phyloP scores from a whole-genome alignment of 192 early-diverging fungal species.

The Paraglomus brasilianum region DNA sequence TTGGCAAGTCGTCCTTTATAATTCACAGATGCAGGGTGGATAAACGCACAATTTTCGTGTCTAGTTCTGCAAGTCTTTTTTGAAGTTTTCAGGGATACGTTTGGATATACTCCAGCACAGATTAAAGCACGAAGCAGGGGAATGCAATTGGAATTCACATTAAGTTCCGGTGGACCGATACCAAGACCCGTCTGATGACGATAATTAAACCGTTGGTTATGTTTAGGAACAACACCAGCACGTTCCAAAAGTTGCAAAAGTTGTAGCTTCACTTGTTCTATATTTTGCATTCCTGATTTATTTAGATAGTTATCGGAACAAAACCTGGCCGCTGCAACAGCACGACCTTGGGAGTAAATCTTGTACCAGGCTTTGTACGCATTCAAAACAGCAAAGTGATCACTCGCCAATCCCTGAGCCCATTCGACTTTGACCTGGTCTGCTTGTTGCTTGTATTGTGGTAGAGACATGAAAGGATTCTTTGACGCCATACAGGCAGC shows the following conservation, averaged over 20 bases:
- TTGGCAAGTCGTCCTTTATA: conserved; percentile 36
- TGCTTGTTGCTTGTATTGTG: conserved; percentile 38
- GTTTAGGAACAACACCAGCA: conserved; percentile 42
- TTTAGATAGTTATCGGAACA: conserved; percentile 47
- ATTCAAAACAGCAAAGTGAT: conserved; percentile 49
- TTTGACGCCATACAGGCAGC: conserved; percentile 56
- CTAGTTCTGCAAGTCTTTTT: conserved; percentile 43
- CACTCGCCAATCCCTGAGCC: conserved; percentile 43
- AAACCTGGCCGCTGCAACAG: conserved; percentile 38
- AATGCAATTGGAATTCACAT: conserved; percentile 56
- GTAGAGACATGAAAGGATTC: conserved; percentile 41
- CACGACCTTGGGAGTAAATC: conserved; percentile 23
- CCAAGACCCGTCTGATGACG: conserved; percentile 25
- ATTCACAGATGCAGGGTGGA: conserved; percentile 47
- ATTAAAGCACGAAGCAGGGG: conserved; percentile 72
- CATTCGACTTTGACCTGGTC: conserved; percentile 44
- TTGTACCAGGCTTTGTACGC: conserved; percentile 48
- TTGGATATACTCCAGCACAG: conserved; percentile 84
- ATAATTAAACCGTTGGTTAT: conserved; percentile 34
- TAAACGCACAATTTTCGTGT: conserved; percentile 41
- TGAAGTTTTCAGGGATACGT: conserved; percentile 46
- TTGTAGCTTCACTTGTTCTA: conserved; percentile 46
- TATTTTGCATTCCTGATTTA: conserved; percentile 39
- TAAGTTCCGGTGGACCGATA: conserved; percentile 48
- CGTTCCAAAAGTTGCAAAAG: conserved; percentile 43